Evolutionary conservation across 2,329 filamentous ascomycete species (phyloP).

Genomic region (Biscogniauxia mediterranea): DNA sequence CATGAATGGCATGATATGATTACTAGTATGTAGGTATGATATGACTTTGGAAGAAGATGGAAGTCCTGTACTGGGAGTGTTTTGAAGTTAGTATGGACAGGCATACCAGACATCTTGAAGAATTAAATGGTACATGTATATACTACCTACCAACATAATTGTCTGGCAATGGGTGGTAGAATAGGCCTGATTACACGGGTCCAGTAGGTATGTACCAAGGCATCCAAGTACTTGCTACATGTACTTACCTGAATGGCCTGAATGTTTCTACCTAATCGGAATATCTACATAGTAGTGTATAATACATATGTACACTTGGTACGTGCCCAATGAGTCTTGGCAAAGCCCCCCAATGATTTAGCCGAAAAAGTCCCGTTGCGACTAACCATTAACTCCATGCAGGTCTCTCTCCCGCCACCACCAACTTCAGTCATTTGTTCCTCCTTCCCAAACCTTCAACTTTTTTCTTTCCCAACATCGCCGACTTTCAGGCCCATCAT

Average conservation of each 20-base stretch:
- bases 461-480: conserved; percentile 10
- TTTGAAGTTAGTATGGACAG: too few species aligned
- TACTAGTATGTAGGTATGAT: not conserved
- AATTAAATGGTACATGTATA: too few species aligned
- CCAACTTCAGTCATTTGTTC: not conserved
- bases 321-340: too few species aligned
- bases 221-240: too few species aligned
- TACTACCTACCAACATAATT: too few species aligned
- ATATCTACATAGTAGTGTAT: not conserved
- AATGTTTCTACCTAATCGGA: too few species aligned
- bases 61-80: not conserved
- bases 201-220: too few species aligned
- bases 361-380: conserved; percentile 8
- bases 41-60: not conserved
- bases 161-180: too few species aligned
- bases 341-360: conserved; percentile 3
- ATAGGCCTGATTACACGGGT: too few species aligned
- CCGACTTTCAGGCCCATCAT: conserved; percentile 5
- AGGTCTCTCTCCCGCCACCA: conserved; percentile 16
- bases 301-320: too few species aligned
- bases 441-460: conserved; percentile 5
- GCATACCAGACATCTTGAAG: too few species aligned
- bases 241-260: too few species aligned
- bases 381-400: conserved; percentile 7
- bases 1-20: not conserved